Base-by-base conservation (phyloP, 108 stramenopile genomes). In the Craspedostauros australis region DNA sequence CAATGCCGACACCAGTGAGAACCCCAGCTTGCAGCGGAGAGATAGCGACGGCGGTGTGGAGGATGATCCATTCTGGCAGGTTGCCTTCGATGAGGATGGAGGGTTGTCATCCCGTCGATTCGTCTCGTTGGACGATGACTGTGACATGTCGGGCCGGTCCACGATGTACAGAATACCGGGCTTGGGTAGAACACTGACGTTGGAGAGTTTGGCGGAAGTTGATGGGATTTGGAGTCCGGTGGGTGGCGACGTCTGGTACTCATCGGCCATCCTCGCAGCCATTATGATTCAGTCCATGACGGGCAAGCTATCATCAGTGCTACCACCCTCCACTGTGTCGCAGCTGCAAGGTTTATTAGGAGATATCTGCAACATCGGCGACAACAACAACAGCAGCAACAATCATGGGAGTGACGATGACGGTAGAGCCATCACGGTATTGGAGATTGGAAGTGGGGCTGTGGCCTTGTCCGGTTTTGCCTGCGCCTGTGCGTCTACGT, bases 381-480 rank as follows among this genome's bases (percentile, higher is more conserved):
- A n/a, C n/a, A n/a, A n/a, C n/a, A n/a, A n/a, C n/a, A n/a, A n/a
- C n/a, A n/a, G n/a, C n/a, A n/a, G n/a, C 38, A 29, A 50, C 43
- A 28, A 57, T 12, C 23, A 28, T 18, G n/a, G 42, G 11, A 25
- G 47, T 8, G 42, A n/a, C 7, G 30, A 11, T 4, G 43, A 11
- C 16, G 5, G 20, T 7, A 39, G 32, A 26, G 12, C 0, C 8
- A n/a, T 62, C 28, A 38, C 54, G 24, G 49, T 52, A 5, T 26
- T 77, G 26, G 76, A 77, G 46, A 31, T 77, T 2, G 76, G 76
- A 30, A 77, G 76, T 64, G 76, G 76, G 4, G 76, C 76, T 11
- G 61, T 71, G 4, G 76, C 66, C 2, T 46, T 77, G 20, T 41
- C 57, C 9, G 76, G 76, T 14, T 40, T 77, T 11, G 60, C 55